Evolutionary conservation across 2,329 filamentous ascomycete genomes (phyloP).

Genomic region (Aspergillus ibericus): DNA sequence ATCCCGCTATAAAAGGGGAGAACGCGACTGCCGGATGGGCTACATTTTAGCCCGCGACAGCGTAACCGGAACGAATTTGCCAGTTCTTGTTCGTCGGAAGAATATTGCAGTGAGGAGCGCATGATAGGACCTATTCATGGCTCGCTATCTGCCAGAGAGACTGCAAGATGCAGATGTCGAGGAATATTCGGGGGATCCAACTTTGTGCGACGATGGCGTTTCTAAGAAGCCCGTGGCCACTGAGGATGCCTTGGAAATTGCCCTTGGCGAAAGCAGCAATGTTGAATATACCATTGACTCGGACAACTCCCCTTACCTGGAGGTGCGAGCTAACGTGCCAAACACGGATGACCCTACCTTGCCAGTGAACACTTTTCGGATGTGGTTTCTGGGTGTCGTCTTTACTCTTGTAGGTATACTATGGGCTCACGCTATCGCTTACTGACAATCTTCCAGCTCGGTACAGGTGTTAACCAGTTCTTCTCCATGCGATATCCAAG

Average conservation of each 20-base stretch:
- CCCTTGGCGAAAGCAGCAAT: slow-evolving; percentile 19
- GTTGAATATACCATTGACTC: slow-evolving; percentile 25
- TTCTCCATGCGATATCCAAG: slow-evolving; percentile 48
- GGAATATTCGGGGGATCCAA: slow-evolving; percentile 6
- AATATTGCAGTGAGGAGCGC: background rate
- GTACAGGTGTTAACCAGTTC: slow-evolving; percentile 49
- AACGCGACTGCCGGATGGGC: background rate
- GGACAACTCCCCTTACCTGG: slow-evolving; percentile 29
- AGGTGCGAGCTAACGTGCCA: slow-evolving; percentile 30
- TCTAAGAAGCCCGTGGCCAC: slow-evolving; percentile 17
- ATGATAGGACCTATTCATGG: slow-evolving; percentile 1
- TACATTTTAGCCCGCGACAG: too few species aligned
- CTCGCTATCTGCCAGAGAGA: slow-evolving; percentile 2
- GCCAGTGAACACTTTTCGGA: slow-evolving; percentile 33
- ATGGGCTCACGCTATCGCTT: background rate
- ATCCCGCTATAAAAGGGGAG: slow-evolving; percentile 5
- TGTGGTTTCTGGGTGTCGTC: slow-evolving; percentile 47
- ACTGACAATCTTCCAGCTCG: slow-evolving; percentile 16
- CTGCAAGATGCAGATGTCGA: slow-evolving; percentile 13
- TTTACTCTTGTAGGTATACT: slow-evolving; percentile 40
- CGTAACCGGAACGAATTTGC: background rate
- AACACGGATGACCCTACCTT: slow-evolving; percentile 29
- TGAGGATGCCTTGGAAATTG: slow-evolving; percentile 21
- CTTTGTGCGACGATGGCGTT: slow-evolving; percentile 4
- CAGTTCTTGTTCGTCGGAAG: background rate